phyloP scores from a whole-genome alignment of 331 rosid species.

The Rhamnella rubrinervis region DNA sequence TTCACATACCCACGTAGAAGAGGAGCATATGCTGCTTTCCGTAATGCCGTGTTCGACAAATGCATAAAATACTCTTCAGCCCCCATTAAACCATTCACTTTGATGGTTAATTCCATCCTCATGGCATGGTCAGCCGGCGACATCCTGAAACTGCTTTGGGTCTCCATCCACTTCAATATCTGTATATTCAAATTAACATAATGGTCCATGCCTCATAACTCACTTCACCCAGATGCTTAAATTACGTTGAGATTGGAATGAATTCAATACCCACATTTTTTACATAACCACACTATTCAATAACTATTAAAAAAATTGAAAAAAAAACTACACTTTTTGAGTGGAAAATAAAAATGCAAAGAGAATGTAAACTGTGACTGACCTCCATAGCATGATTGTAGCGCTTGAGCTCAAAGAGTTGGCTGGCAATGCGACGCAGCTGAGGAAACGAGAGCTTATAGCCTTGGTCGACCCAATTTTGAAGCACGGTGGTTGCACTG shows the following conservation, averaged over 20 bases:
- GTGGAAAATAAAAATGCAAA: background rate
- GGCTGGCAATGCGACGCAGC: slow-evolving; percentile 47
- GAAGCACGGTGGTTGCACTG: slow-evolving; percentile 44
- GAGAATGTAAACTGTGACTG: background rate
- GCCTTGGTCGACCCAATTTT: slow-evolving; percentile 39
- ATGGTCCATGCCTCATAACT: too few relatives aligned
- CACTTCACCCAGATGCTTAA: background rate
- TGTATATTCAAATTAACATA: slow-evolving; percentile 19
- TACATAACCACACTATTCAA: background rate
- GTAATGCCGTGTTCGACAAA: slow-evolving; percentile 41
- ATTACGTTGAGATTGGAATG: slow-evolving; percentile 5
- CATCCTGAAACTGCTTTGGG: slow-evolving; percentile 31
- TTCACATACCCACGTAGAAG: slow-evolving; percentile 61
- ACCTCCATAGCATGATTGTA: slow-evolving; percentile 66
- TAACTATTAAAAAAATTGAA: background rate
- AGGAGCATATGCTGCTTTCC: slow-evolving; percentile 54
- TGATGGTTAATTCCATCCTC: slow-evolving; percentile 52
- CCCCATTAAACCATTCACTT: slow-evolving; percentile 45
- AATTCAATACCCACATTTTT: too few relatives aligned
- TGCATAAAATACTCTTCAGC: slow-evolving; percentile 63
- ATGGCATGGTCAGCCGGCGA: slow-evolving; percentile 54
- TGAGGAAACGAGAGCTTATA: slow-evolving; percentile 37
- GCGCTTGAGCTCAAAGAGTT: slow-evolving; percentile 52
- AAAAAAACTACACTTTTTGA: background rate
- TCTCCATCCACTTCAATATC: slow-evolving; percentile 63